Percentiles rank a stretch among this genome's conserved stretches.
These are phyloP conservation scores for Theileria parva DNA, from an alignment of 169 alveolate species.

Conservation along the genomic window DNA sequence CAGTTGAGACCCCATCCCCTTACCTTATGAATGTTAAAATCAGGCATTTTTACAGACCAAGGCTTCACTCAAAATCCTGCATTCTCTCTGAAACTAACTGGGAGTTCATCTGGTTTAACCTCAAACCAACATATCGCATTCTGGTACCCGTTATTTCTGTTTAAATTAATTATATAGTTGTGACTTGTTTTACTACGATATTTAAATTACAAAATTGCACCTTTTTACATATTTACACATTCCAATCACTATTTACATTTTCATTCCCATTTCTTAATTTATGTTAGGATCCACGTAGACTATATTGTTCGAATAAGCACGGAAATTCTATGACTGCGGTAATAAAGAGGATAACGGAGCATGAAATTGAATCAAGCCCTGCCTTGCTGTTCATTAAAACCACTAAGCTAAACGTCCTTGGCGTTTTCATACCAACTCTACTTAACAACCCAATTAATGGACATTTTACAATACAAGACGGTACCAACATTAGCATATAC, in stretches of 20 bases:
- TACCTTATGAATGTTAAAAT: constrained; percentile 74
- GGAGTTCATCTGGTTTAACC: constrained; percentile 73
- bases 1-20: constrained; percentile 50
- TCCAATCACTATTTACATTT: background rate
- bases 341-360: constrained; percentile 34
- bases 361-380: constrained; percentile 4
- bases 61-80: constrained; percentile 59
- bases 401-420: constrained; percentile 28
- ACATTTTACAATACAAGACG: constrained; percentile 30
- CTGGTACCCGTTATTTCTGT: constrained; percentile 14
- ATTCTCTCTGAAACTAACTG: constrained; percentile 66
- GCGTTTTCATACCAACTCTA: constrained; percentile 56
- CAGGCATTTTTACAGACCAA: constrained; percentile 74
- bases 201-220: background rate
- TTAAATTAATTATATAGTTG: no score
- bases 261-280: background rate
- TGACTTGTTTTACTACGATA: background rate
- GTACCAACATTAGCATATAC: constrained; percentile 9
- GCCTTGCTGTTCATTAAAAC: constrained; percentile 61
- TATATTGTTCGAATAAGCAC: constrained; percentile 50
- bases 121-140: constrained; percentile 56
- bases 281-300: constrained; percentile 43
- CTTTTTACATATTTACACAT: background rate
- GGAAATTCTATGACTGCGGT: constrained; percentile 54
- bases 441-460: constrained; percentile 31